phyloP scores from a whole-genome alignment of 306 rosid genomes.

The Albizia julibrissin region DNA sequence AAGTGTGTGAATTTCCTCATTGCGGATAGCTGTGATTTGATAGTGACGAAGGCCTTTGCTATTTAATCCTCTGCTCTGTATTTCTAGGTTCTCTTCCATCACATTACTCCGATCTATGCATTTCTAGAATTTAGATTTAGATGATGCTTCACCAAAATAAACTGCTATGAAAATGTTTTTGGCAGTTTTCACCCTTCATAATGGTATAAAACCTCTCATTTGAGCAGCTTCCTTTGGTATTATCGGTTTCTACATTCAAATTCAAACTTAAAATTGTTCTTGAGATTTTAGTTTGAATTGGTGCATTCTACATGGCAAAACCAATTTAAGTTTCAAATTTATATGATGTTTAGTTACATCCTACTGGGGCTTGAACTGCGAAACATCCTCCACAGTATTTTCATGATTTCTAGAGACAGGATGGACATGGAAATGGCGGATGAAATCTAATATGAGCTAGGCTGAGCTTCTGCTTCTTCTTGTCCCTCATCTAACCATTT shows the following conservation, averaged over 20 bases:
- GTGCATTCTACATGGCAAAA: constrained; percentile 6
- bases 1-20: constrained; percentile 10
- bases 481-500: constrained; percentile 16
- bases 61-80: not conserved
- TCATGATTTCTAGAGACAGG: constrained; percentile 1
- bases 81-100: not conserved
- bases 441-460: constrained; percentile 13
- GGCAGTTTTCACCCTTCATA: constrained; percentile 12
- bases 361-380: constrained; percentile 21
- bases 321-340: constrained; percentile 7
- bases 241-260: constrained; percentile 11
- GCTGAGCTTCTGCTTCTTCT: constrained; percentile 2
- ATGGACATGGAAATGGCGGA: constrained; percentile 1
- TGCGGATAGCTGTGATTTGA: constrained; percentile 5
- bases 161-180: constrained; percentile 1
- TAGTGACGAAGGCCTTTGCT: not conserved
- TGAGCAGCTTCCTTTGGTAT: constrained; percentile 23
- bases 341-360: not conserved
- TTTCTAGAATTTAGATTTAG: not conserved
- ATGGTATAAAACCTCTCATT: not conserved
- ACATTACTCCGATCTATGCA: not conserved
- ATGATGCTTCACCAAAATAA: not conserved
- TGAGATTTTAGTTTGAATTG: not conserved
- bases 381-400: constrained; percentile 1
- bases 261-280: constrained; percentile 14